Conservation (phyloP, 2,329 filamentous ascomycete species). For the Pseudogymnoascus sp. region DNA sequence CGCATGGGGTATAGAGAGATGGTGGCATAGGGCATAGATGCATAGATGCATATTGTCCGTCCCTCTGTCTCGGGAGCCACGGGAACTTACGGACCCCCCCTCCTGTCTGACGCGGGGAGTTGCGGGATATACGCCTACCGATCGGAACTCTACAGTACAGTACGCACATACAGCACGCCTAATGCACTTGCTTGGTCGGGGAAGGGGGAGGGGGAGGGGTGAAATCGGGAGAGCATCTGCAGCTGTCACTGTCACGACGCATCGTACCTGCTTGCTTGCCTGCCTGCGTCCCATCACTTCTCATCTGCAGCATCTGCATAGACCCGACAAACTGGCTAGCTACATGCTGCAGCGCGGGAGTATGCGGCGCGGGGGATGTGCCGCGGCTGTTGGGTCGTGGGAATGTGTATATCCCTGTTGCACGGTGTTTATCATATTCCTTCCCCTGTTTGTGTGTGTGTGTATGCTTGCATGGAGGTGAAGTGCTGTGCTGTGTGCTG, state of each 20-base stretch:
- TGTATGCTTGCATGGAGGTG: neutral
- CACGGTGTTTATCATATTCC: neutral
- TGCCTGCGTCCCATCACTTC: neutral
- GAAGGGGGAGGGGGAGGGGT: neutral
- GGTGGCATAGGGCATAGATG: too few relatives aligned
- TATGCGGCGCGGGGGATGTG: neutral
- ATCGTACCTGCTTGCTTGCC: neutral
- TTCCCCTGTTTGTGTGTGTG: neutral
- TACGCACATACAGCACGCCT: neutral
- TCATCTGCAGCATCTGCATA: neutral
- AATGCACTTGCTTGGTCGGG: neutral
- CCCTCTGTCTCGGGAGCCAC: neutral
- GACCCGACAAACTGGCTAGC: constrained; percentile 9
- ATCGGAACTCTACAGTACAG: neutral
- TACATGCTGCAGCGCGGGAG: neutral
- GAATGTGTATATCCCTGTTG: too few relatives aligned
- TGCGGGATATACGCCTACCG: neutral
- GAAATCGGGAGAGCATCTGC: neutral
- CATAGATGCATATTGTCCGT: neutral
- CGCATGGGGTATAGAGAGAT: too few relatives aligned
- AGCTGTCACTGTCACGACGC: neutral
- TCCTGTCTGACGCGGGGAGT: neutral
- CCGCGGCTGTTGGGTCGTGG: neutral
- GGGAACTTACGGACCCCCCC: neutral
- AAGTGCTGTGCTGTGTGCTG: neutral